These are phyloP conservation scores for Alliaria petiolata DNA, from an alignment of 345 rosid genomes.

Conservation along the genomic window DNA sequence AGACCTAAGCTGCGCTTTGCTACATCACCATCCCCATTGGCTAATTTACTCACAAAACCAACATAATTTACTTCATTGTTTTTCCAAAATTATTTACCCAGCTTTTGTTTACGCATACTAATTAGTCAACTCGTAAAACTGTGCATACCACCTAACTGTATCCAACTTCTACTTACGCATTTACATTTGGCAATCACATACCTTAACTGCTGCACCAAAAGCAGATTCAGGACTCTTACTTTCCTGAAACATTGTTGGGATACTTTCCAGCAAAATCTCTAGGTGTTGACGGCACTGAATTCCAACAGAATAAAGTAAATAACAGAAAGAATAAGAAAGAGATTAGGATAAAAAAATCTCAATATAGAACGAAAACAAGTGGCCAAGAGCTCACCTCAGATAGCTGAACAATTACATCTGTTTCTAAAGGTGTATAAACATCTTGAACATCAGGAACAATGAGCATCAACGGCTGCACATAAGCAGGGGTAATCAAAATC, in stretches of 20 bases:
- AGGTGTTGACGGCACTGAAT: conserved; percentile 90
- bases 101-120: not conserved
- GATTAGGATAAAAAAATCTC: not conserved
- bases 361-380: not conserved
- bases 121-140: not conserved
- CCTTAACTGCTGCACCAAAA: conserved; percentile 98
- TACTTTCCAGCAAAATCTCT: conserved; percentile 89
- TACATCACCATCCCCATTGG: not conserved
- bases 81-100: not conserved
- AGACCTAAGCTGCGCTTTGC: not conserved
- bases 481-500: conserved; percentile 6
- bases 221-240: conserved; percentile 90
- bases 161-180: not conserved
- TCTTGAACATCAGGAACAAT: conserved; percentile 97
- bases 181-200: conserved; percentile 28
- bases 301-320: conserved; percentile 15
- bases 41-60: conserved; percentile 11
- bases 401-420: conserved; percentile 86
- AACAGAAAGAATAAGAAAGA: conserved; percentile 2
- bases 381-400: conserved; percentile 64
- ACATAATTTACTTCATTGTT: not conserved
- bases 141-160: not conserved
- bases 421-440: conserved; percentile 91
- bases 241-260: conserved; percentile 90
- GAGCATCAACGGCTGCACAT: conserved; percentile 95